Evolutionary conservation across 2,329 filamentous ascomycete species (phyloP).

Genomic region (Teratosphaeria epicoccoides): DNA sequence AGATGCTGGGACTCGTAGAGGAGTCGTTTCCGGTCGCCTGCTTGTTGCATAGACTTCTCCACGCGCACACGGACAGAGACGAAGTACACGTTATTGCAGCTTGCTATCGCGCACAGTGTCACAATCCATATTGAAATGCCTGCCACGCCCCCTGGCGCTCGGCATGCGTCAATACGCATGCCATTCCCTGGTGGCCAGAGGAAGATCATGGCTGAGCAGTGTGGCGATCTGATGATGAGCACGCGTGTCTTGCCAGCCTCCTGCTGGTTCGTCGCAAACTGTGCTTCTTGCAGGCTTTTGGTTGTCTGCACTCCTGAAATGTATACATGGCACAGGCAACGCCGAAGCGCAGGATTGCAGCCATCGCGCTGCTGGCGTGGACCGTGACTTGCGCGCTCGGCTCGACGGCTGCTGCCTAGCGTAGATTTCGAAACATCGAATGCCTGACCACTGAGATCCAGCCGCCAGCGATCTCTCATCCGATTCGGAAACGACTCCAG

Average conservation of each 20-base stretch:
- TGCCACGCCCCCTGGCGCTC: slow-evolving; percentile 3
- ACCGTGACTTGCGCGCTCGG: not conserved
- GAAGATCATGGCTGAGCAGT: not conserved
- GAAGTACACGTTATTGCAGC: not conserved
- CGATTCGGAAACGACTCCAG: not conserved
- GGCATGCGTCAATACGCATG: slow-evolving; percentile 5
- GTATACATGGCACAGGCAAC: no score
- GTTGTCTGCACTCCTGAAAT: not conserved
- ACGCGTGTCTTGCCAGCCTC: slow-evolving; percentile 1
- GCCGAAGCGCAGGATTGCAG: no score
- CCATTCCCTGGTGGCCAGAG: slow-evolving; percentile 1
- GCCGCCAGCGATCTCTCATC: not conserved
- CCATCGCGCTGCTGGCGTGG: not conserved
- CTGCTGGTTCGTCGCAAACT: not conserved
- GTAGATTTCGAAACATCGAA: not conserved
- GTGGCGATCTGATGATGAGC: not conserved
- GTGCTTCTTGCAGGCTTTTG: not conserved
- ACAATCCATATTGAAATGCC: slow-evolving; percentile 1
- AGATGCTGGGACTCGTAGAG: not conserved
- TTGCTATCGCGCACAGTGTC: not conserved
- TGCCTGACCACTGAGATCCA: not conserved
- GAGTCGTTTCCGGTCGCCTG: not conserved
- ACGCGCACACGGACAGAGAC: not conserved
- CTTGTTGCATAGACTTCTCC: not conserved
- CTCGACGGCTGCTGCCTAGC: not conserved